Evolutionary conservation across 2,329 filamentous ascomycete species (phyloP).

Genomic region (Capronia americana): DNA sequence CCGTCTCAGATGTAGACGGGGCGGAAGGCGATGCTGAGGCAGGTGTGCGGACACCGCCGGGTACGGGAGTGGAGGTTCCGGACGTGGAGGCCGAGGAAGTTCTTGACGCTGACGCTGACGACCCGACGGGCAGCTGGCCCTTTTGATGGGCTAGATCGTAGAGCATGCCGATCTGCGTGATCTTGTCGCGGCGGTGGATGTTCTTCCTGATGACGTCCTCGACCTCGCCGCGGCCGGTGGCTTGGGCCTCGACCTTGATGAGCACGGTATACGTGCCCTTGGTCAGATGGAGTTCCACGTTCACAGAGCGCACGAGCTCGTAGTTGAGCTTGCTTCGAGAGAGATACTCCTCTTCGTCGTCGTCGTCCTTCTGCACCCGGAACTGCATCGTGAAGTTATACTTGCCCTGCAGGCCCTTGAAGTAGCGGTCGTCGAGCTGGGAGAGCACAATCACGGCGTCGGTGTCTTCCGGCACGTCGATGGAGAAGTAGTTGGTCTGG

Average conservation of each 20-base stretch:
- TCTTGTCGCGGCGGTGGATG: conserved; percentile 73
- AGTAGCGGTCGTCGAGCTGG: conserved; percentile 67
- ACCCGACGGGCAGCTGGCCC: conserved; percentile 39
- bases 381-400: conserved; percentile 66
- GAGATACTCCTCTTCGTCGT: conserved; percentile 65
- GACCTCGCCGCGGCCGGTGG: conserved; percentile 54
- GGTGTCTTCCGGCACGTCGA: conserved; percentile 60
- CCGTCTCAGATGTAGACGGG: conserved; percentile 39
- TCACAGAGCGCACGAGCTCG: conserved; percentile 75
- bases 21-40: conserved; percentile 43
- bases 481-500: conserved; percentile 64
- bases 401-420: conserved; percentile 62
- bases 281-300: conserved; percentile 76
- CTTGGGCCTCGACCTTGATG: conserved; percentile 75
- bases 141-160: conserved; percentile 57
- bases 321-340: conserved; percentile 63
- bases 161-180: conserved; percentile 59
- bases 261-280: conserved; percentile 77
- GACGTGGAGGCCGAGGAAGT: conserved; percentile 35
- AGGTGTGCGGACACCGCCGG: conserved; percentile 41
- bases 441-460: conserved; percentile 65
- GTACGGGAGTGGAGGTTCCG: conserved; percentile 21
- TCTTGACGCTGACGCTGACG: conserved; percentile 2
- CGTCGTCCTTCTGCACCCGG: conserved; percentile 59
- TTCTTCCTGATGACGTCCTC: conserved; percentile 68